Evolutionary conservation across 1,139 yeast species (phyloP).

Genomic region (Suhomyces taliae): DNA sequence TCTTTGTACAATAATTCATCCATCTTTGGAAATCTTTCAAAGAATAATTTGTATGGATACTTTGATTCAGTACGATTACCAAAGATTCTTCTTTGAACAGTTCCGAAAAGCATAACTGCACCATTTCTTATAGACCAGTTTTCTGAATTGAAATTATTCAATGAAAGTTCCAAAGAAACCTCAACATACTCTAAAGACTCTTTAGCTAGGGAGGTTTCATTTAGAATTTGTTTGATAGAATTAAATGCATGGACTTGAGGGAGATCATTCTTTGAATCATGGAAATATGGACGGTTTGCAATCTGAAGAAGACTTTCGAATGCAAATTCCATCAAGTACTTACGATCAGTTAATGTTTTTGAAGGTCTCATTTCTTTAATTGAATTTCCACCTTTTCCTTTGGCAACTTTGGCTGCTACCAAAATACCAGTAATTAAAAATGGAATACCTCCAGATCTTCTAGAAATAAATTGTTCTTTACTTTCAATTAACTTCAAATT

Average conservation of each 20-base stretch:
- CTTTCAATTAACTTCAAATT: conserved; percentile 54
- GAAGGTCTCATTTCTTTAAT: not conserved
- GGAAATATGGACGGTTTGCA: conserved; percentile 50
- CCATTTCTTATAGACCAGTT: conserved; percentile 90
- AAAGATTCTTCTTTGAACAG: conserved; percentile 76
- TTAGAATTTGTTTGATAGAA: conserved; percentile 71
- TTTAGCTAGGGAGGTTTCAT: conserved; percentile 62
- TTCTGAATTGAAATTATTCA: conserved; percentile 60
- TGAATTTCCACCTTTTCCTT: not conserved
- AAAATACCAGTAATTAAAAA: conserved; percentile 71
- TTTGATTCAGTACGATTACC: conserved; percentile 49
- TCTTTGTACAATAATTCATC: conserved; percentile 47
- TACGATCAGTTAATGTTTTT: not conserved
- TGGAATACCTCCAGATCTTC: conserved; percentile 93
- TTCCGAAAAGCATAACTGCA: conserved; percentile 88
- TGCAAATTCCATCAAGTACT: conserved; percentile 23
- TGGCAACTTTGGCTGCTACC: conserved; percentile 34
- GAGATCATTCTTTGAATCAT: conserved; percentile 60
- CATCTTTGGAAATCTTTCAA: conserved; percentile 58
- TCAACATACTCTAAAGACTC: conserved; percentile 55
- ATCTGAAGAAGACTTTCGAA: conserved; percentile 52
- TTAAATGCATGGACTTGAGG: conserved; percentile 96
- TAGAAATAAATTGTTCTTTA: conserved; percentile 68
- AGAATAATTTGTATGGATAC: conserved; percentile 46
- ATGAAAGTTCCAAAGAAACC: conserved; percentile 57